These are phyloP conservation scores for Ceratocystis albifundus DNA, from an alignment of 2,329 filamentous ascomycete genomes.

Conservation along the genomic window DNA sequence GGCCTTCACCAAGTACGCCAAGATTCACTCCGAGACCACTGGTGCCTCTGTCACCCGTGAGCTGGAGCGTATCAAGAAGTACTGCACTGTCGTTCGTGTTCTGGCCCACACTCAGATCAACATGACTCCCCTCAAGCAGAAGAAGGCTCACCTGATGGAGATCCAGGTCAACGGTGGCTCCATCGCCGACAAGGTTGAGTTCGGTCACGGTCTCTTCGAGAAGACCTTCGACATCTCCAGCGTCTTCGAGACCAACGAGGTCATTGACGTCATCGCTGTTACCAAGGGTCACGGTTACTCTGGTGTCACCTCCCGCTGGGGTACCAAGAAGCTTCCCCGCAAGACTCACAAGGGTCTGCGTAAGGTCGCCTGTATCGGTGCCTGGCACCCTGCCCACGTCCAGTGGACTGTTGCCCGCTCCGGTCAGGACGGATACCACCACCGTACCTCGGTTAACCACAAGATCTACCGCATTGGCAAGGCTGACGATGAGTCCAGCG, in stretches of 20 bases:
- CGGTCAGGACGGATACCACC: slow-evolving; percentile 99
- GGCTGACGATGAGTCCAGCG: slow-evolving; percentile 80
- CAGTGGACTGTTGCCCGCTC: slow-evolving; percentile 99
- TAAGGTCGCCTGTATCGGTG: slow-evolving; percentile 99
- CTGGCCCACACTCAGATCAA: slow-evolving; percentile 99
- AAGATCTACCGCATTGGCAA: slow-evolving; percentile 99
- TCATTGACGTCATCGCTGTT: slow-evolving; percentile 95
- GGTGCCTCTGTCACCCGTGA: slow-evolving; percentile 88
- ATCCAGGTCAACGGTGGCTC: slow-evolving; percentile 98
- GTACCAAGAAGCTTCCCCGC: slow-evolving; percentile 99
- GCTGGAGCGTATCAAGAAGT: slow-evolving; percentile 99
- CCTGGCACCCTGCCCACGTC: slow-evolving; percentile 99
- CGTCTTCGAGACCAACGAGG: slow-evolving; percentile 99
- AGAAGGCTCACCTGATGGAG: slow-evolving; percentile 99
- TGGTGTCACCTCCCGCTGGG: slow-evolving; percentile 96
- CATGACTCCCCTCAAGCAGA: slow-evolving; percentile 99
- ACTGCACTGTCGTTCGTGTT: slow-evolving; percentile 98
- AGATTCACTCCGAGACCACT: slow-evolving; percentile 95
- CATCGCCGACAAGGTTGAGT: slow-evolving; percentile 91
- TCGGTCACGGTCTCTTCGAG: slow-evolving; percentile 93
- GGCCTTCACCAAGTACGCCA: slow-evolving; percentile 99
- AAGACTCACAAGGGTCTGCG: slow-evolving; percentile 99
- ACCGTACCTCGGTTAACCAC: slow-evolving; percentile 99
- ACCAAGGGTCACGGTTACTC: slow-evolving; percentile 99
- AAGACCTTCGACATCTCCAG: slow-evolving; percentile 87